Evolutionary conservation across 345 rosid species (phyloP), one percentile per base, ranked within the genome.

Genomic region (Boechera stricta): DNA sequence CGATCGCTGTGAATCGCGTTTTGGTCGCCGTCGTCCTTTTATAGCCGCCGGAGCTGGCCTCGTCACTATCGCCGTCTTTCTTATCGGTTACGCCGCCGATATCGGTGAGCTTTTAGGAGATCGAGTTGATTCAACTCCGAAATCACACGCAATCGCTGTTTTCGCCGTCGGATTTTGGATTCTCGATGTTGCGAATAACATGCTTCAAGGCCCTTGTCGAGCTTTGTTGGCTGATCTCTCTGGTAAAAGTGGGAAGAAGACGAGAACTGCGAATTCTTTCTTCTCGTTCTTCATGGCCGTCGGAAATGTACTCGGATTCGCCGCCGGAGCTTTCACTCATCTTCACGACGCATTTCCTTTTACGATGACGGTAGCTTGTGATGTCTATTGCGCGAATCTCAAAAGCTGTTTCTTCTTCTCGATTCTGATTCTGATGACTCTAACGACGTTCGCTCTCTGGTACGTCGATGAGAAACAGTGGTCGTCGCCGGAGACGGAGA

Each of bases 271-370:
- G 6, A 93, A 93, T 38, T 61, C 82, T 0, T 79, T 83, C 67
- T 93, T 69, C 76, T 87, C 98, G 0, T 91, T 91, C 67, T 93
- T 93, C 86, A 93, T 93, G 97, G 95, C 97, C 6, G 83, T 93
- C 10, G 98, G 98, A 3, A 93, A 93, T 28, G 86, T 91, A 1
- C 91, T 88, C 3, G 97, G 98, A 5, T 93, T 56, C 80, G 94
- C 90, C 48, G 89, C 91, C 39, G 98, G 98, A 1, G 83, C 93
- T 53, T 79, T 85, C 77, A 74, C 87, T 2, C 83, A 77, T 60
- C 80, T 93, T 6, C 82, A 87, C 78, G 78, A 75, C 38, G 6
- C 87, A 18, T 61, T 88, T 24, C 92, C 98, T 0, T 93, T 93
- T 79, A 81, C 98, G 2, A 54, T 52, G 64, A 85, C 98, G 5